Evolutionary conservation across 345 rosid species (phyloP).

Genomic region (Heritiera fomes): DNA sequence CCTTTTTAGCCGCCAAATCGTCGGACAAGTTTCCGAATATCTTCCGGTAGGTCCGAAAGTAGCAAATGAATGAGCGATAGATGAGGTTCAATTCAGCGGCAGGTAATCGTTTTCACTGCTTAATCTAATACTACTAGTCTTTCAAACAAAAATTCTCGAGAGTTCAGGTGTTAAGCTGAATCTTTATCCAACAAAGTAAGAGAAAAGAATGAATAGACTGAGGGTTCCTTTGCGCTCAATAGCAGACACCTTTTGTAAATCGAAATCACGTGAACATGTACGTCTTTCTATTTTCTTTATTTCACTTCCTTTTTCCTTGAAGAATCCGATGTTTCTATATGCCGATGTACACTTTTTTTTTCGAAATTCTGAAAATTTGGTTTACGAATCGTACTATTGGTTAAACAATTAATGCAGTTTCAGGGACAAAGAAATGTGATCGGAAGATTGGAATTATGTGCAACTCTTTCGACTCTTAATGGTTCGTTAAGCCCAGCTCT

Average conservation of each 20-base stretch:
- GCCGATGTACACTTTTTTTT: not conserved
- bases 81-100: not conserved
- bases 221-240: slow-evolving; percentile 23
- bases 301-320: not conserved
- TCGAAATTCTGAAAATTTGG: not conserved
- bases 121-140: not conserved
- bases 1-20: not conserved
- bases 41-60: not conserved
- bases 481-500: not conserved
- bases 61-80: not conserved
- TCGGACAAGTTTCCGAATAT: not conserved
- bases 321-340: not conserved
- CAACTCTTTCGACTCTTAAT: slow-evolving; percentile 37
- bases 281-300: slow-evolving; percentile 14
- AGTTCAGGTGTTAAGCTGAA: too few relatives aligned
- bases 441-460: slow-evolving; percentile 26
- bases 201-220: slow-evolving; percentile 24
- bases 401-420: slow-evolving; percentile 12
- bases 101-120: not conserved
- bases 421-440: slow-evolving; percentile 44
- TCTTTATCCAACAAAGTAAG: slow-evolving; percentile 14
- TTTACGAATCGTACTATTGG: not conserved
- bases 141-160: too few relatives aligned
- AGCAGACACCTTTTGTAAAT: slow-evolving; percentile 17
- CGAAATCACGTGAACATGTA: slow-evolving; percentile 23